Conservation (phyloP, 768 basidiomycete genomes). For the Tylopilus vinaceipallidus region DNA sequence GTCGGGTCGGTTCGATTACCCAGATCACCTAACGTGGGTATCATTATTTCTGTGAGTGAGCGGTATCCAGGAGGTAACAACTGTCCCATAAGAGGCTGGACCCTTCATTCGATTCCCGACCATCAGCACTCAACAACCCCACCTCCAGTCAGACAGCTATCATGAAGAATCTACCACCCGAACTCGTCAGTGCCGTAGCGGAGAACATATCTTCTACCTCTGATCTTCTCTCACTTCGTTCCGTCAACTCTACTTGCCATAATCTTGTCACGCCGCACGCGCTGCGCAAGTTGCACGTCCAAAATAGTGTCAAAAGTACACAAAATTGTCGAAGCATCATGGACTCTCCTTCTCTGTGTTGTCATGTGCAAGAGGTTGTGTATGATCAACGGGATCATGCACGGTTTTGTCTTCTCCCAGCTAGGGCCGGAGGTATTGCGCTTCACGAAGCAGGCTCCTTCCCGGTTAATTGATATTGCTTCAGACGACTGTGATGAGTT, state of each 20-base stretch:
- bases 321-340: conserved; percentile 25
- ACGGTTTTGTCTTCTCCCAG: conserved; percentile 21
- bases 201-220: conserved; percentile 22
- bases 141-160: background rate
- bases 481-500: too few relatives aligned
- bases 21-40: too few relatives aligned
- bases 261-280: conserved; percentile 25
- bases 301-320: conserved; percentile 26
- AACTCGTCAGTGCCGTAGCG: conserved; percentile 25
- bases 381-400: conserved; percentile 29
- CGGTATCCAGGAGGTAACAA: too few relatives aligned
- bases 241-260: conserved; percentile 24
- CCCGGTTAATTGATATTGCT: too few relatives aligned
- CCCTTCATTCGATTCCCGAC: too few relatives aligned
- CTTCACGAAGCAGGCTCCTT: too few relatives aligned
- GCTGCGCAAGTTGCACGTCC: conserved; percentile 22
- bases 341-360: conserved; percentile 20
- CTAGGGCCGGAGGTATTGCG: conserved; percentile 14
- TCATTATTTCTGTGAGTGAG: too few relatives aligned
- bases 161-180: conserved; percentile 29
- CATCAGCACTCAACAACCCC: too few relatives aligned
- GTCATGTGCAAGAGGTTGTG: conserved; percentile 26
- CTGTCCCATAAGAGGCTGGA: too few relatives aligned
- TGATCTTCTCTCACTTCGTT: conserved; percentile 29
- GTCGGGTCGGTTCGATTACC: too few relatives aligned